Conservation (phyloP, 495 filamentous ascomycete genomes). For the Chaetomium tenue region DNA sequence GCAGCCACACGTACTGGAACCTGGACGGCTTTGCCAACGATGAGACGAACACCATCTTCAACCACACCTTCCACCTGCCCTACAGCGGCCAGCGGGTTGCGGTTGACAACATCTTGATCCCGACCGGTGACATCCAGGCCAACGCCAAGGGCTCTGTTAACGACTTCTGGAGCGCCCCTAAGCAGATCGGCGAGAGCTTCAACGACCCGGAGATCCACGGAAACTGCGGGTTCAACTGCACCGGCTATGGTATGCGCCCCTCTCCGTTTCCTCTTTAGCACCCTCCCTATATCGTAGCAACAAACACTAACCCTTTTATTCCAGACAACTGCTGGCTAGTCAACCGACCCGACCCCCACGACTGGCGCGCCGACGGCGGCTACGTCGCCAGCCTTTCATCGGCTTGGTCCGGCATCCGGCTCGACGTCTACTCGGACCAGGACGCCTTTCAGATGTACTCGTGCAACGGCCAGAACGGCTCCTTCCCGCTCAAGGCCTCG, state of each 20-base stretch:
- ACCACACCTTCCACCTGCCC: slow-evolving; percentile 71
- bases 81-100: slow-evolving; percentile 66
- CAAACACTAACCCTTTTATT: background rate
- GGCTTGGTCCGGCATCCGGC: slow-evolving; percentile 66
- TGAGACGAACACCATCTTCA: slow-evolving; percentile 61
- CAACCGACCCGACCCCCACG: slow-evolving; percentile 46
- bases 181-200: slow-evolving; percentile 71
- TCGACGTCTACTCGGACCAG: slow-evolving; percentile 74
- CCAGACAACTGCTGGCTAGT: slow-evolving; percentile 54
- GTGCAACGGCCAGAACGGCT: slow-evolving; percentile 71
- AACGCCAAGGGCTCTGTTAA: slow-evolving; percentile 60
- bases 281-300: background rate
- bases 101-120: slow-evolving; percentile 75
- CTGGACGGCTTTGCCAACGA: slow-evolving; percentile 71
- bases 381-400: slow-evolving; percentile 62
- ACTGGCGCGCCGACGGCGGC: slow-evolving; percentile 53
- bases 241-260: slow-evolving; percentile 63
- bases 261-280: slow-evolving; percentile 2
- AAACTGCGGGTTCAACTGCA: slow-evolving; percentile 71
- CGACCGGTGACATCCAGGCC: slow-evolving; percentile 69
- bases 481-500: slow-evolving; percentile 59
- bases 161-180: slow-evolving; percentile 72
- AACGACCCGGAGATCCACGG: slow-evolving; percentile 51
- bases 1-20: slow-evolving; percentile 78
- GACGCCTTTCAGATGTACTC: slow-evolving; percentile 75